Evolutionary conservation across 1,284 basidiomycete species (phyloP).

Genomic region (Cryptococcus depauperatus): DNA sequence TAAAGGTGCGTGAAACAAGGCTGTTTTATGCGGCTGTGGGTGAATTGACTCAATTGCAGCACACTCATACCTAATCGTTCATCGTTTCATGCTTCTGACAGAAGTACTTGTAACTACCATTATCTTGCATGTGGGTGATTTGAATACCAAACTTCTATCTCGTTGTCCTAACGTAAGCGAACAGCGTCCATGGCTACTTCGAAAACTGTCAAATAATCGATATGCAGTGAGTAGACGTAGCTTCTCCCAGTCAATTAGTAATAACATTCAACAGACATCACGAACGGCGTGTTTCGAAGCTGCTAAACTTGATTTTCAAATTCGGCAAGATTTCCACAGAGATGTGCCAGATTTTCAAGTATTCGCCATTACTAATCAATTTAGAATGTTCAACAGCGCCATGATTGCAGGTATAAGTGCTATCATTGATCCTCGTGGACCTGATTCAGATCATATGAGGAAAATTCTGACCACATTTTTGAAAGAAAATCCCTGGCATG

Average conservation of each 20-base stretch:
- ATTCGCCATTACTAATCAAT: slow-evolving; percentile 32
- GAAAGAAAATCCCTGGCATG: slow-evolving; percentile 40
- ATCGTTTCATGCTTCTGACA: slow-evolving; percentile 42
- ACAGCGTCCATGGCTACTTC: slow-evolving; percentile 41
- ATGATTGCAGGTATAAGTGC: slow-evolving; percentile 46
- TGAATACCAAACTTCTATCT: background rate
- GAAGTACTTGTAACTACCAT: slow-evolving; percentile 43
- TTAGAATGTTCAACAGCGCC: slow-evolving; percentile 44
- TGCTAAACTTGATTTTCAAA: slow-evolving; percentile 42
- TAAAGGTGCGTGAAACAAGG: slow-evolving; percentile 38
- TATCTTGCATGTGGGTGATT: slow-evolving; percentile 38
- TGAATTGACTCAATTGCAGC: slow-evolving; percentile 10
- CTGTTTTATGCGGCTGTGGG: background rate
- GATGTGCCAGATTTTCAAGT: slow-evolving; percentile 33
- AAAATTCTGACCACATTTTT: slow-evolving; percentile 41
- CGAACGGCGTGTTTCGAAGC: slow-evolving; percentile 42
- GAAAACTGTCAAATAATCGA: slow-evolving; percentile 36
- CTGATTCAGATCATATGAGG: slow-evolving; percentile 40
- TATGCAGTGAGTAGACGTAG: too few species aligned
- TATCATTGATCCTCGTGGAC: slow-evolving; percentile 43
- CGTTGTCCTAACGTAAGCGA: too few species aligned
- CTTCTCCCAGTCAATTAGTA: too few species aligned
- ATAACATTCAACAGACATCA: too few species aligned
- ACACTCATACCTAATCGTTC: slow-evolving; percentile 36
- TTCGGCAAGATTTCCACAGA: slow-evolving; percentile 36